These are phyloP conservation scores for Zygosaccharomyces bailii DNA, from an alignment of 805 yeast species.

Conservation along the genomic window DNA sequence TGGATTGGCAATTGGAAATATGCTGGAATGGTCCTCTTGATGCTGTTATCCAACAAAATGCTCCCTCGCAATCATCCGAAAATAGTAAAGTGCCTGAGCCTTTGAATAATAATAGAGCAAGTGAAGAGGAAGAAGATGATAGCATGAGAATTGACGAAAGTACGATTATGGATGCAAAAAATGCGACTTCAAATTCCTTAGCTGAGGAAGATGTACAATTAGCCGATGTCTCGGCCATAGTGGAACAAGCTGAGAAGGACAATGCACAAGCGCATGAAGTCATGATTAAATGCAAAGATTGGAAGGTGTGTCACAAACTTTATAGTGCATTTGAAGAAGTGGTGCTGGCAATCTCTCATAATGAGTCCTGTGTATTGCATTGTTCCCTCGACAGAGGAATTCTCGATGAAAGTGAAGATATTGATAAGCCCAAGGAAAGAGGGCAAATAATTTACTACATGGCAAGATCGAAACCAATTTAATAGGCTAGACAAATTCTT, in stretches of 20 bases:
- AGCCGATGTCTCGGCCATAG: conserved; percentile 23
- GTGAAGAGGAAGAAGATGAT: conserved; percentile 9
- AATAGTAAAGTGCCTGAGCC: neutral
- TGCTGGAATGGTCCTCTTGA: conserved; percentile 37
- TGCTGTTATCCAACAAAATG: conserved; percentile 18
- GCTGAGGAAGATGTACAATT: conserved; percentile 13
- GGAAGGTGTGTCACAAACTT: conserved; percentile 63
- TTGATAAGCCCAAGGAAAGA: conserved; percentile 41
- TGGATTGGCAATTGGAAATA: conserved; percentile 34
- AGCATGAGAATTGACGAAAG: conserved; percentile 27
- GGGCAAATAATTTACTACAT: conserved; percentile 66
- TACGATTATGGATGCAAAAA: conserved; percentile 12
- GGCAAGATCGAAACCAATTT: conserved; percentile 31
- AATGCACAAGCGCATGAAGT: conserved; percentile 38
- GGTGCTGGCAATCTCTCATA: conserved; percentile 53
- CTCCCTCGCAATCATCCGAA: conserved; percentile 4
- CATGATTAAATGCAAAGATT: conserved; percentile 55
- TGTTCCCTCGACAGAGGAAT: conserved; percentile 56
- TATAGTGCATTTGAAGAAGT: conserved; percentile 60
- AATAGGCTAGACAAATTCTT: neutral
- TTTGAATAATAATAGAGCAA: neutral
- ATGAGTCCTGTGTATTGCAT: conserved; percentile 60
- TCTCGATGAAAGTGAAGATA: conserved; percentile 18
- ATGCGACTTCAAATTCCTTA: neutral
- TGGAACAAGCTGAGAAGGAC: conserved; percentile 25